Conservation (phyloP, 2,329 filamentous ascomycete species). For the Claviceps lovelessii region DNA sequence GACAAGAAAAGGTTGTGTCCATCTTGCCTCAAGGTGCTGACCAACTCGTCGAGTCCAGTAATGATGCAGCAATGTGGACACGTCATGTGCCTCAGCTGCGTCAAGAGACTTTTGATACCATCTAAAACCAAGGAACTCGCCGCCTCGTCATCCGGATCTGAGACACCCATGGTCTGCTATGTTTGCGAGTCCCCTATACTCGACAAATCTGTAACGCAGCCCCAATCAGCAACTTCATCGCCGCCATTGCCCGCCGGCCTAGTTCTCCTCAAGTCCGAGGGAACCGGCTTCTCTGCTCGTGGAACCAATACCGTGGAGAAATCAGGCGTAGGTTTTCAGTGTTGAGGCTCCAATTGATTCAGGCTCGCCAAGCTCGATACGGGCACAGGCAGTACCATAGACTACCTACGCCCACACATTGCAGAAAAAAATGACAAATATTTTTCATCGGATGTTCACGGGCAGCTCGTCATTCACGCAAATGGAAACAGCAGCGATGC, state of each 20-base stretch:
- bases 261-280: conserved; percentile 69
- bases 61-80: conserved; percentile 82
- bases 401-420: not conserved
- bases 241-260: conserved; percentile 54
- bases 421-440: not conserved
- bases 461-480: not conserved
- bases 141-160: conserved; percentile 21
- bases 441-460: not conserved
- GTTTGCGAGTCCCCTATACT: conserved; percentile 75
- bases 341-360: conserved; percentile 28
- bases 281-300: conserved; percentile 84
- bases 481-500: not conserved
- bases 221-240: conserved; percentile 35
- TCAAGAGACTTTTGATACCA: conserved; percentile 65
- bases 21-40: conserved; percentile 68
- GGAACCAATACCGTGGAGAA: conserved; percentile 72
- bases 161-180: conserved; percentile 50
- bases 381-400: not conserved
- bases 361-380: not conserved
- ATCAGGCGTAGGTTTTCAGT: conserved; percentile 68
- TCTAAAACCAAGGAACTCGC: conserved; percentile 22
- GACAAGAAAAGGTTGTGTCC: conserved; percentile 50
- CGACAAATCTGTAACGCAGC: conserved; percentile 27
- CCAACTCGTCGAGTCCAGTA: conserved; percentile 69
- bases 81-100: conserved; percentile 74